phyloP scores from a whole-genome alignment of 164 flowering plant species.

The Chloranthus sessilifolius region DNA sequence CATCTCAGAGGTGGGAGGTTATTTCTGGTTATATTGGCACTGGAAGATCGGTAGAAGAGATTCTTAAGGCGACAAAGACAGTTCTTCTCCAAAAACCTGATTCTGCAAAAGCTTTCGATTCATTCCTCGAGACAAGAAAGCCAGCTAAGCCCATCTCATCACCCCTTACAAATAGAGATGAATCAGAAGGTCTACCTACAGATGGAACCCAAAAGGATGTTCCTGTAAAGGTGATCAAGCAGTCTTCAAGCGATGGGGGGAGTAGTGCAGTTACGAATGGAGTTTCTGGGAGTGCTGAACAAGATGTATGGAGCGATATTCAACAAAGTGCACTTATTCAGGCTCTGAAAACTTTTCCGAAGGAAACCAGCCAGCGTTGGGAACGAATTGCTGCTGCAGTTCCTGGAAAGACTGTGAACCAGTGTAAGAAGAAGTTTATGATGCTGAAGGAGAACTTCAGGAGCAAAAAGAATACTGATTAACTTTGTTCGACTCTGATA shows the following conservation, averaged over 20 bases:
- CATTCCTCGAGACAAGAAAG: constrained; percentile 90
- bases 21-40: constrained; percentile 92
- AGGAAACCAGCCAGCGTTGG: constrained; percentile 55
- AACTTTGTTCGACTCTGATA: neutral
- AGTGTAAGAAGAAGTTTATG: constrained; percentile 73
- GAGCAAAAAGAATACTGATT: constrained; percentile 51
- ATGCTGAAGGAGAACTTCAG: constrained; percentile 74
- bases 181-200: constrained; percentile 27
- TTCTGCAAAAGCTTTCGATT: constrained; percentile 78
- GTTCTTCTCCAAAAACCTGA: constrained; percentile 97
- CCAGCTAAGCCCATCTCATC: constrained; percentile 67
- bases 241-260: constrained; percentile 27
- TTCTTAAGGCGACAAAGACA: constrained; percentile 87
- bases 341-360: constrained; percentile 52
- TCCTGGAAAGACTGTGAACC: constrained; percentile 74
- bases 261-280: constrained; percentile 23
- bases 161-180: constrained; percentile 73
- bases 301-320: constrained; percentile 67
- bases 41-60: constrained; percentile 85
- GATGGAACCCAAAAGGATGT: constrained; percentile 9
- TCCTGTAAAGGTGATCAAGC: constrained; percentile 13
- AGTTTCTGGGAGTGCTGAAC: constrained; percentile 42
- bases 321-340: constrained; percentile 55
- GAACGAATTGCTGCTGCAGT: constrained; percentile 90
- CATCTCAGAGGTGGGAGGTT: constrained; percentile 95